phyloP scores from a whole-genome alignment of 2,329 filamentous ascomycete species.

The Beauveria australis region DNA sequence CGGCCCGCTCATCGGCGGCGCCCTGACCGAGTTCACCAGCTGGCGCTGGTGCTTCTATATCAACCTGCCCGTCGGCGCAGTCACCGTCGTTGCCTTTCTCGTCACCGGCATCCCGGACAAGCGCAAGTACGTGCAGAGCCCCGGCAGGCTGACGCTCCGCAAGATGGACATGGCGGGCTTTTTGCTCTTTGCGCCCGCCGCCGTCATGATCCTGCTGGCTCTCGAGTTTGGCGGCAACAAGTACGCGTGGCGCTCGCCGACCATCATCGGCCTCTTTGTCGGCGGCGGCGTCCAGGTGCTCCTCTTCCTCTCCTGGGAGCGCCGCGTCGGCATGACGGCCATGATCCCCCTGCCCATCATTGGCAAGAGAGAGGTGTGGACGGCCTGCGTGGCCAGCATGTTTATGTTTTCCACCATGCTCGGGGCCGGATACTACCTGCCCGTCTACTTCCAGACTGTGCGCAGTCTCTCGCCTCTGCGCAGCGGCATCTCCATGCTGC shows the following conservation, averaged over 20 bases:
- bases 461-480: conserved; percentile 23
- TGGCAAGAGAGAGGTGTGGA: conserved; percentile 33
- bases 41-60: conserved; percentile 41
- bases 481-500: conserved; percentile 22
- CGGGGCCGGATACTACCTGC: conserved; percentile 38
- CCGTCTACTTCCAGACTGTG: conserved; percentile 45
- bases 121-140: conserved; percentile 30
- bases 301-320: conserved; percentile 39
- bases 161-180: conserved; percentile 39
- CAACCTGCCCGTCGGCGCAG: conserved; percentile 33
- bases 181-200: conserved; percentile 34
- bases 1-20: conserved; percentile 40
- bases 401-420: conserved; percentile 37
- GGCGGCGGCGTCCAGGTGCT: conserved; percentile 29
- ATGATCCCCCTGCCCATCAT: conserved; percentile 42
- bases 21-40: conserved; percentile 26
- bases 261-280: conserved; percentile 37
- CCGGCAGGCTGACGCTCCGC: conserved; percentile 16
- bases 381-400: conserved; percentile 31
- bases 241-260: conserved; percentile 36
- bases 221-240: conserved; percentile 43
- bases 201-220: conserved; percentile 42
- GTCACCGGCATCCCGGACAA: conserved; percentile 28
- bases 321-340: conserved; percentile 34
- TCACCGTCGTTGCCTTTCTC: conserved; percentile 24